Percentiles rank a stretch among this genome's conserved stretches.
Evolutionary conservation across 2,329 filamentous ascomycete species (phyloP).

Genomic region (Elsinoe necatrix): DNA sequence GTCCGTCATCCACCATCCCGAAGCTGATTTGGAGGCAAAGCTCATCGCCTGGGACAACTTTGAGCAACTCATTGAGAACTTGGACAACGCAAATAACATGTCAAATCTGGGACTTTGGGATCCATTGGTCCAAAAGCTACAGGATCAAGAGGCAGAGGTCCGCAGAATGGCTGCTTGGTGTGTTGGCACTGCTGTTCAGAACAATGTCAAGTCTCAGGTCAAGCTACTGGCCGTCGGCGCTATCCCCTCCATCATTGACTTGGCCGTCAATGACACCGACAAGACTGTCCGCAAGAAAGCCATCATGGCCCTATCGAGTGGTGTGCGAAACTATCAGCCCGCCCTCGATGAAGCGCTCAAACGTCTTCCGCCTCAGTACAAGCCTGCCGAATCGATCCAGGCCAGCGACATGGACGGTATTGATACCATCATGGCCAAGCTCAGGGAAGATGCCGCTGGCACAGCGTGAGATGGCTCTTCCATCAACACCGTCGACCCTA

Average conservation of each 20-base stretch:
- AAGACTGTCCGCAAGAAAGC: slow-evolving; percentile 72
- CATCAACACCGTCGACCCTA: not conserved
- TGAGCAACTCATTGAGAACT: slow-evolving; percentile 80
- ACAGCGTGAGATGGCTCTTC: not conserved
- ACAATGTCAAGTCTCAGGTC: slow-evolving; percentile 76
- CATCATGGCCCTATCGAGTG: slow-evolving; percentile 78
- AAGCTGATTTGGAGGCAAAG: slow-evolving; percentile 64
- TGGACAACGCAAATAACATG: slow-evolving; percentile 97
- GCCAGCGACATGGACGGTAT: slow-evolving; percentile 81
- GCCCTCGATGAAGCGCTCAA: slow-evolving; percentile 58
- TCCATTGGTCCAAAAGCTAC: slow-evolving; percentile 63
- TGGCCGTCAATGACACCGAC: slow-evolving; percentile 53
- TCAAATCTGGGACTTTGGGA: slow-evolving; percentile 71
- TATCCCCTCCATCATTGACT: slow-evolving; percentile 58
- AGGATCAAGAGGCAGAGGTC: slow-evolving; percentile 60
- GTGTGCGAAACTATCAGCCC: slow-evolving; percentile 81
- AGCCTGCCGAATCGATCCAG: slow-evolving; percentile 54
- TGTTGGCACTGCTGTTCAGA: slow-evolving; percentile 88
- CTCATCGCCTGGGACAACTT: slow-evolving; percentile 88
- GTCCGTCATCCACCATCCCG: slow-evolving; percentile 57
- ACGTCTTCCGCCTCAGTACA: slow-evolving; percentile 53
- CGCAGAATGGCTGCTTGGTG: slow-evolving; percentile 89
- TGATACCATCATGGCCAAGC: slow-evolving; percentile 41
- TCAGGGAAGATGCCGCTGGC: slow-evolving; percentile 24
- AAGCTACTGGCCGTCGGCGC: slow-evolving; percentile 54